Conservation (phyloP, 179 eudicot species). For the Beta corolliflora region DNA sequence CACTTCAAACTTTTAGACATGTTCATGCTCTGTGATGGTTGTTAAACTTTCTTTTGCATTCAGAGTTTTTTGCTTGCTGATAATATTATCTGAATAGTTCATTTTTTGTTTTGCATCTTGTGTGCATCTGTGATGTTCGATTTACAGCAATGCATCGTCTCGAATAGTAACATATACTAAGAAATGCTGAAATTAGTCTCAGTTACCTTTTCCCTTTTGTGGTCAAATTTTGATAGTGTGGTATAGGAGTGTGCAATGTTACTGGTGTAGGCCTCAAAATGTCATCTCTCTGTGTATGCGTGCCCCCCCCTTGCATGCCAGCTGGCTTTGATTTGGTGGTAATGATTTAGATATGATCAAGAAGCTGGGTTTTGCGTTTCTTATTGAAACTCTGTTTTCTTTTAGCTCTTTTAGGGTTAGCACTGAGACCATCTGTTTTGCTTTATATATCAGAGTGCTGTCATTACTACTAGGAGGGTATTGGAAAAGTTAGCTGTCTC, state of each 20-base stretch:
- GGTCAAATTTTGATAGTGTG: background rate
- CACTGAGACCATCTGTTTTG: conserved; percentile 4
- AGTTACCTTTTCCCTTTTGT: background rate
- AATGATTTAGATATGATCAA: background rate
- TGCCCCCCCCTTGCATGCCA: background rate
- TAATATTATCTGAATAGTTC: background rate
- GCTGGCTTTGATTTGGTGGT: background rate
- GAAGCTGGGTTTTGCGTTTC: background rate
- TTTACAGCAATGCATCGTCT: background rate
- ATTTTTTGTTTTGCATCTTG: background rate
- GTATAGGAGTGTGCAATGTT: background rate
- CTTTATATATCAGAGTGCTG: conserved; percentile 56
- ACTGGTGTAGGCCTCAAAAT: background rate
- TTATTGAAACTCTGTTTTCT: no score
- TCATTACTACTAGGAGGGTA: conserved; percentile 81
- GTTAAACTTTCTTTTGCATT: background rate
- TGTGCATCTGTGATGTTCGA: background rate
- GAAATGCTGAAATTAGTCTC: background rate
- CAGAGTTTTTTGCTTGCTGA: background rate
- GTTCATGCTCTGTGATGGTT: background rate
- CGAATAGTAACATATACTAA: background rate
- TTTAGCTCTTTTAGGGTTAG: background rate
- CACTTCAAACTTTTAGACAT: no score
- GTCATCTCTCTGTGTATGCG: background rate
- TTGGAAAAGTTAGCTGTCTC: conserved; percentile 85